Base-by-base conservation (phyloP, 1,284 basidiomycete species). In the Rhodofomes roseus region DNA sequence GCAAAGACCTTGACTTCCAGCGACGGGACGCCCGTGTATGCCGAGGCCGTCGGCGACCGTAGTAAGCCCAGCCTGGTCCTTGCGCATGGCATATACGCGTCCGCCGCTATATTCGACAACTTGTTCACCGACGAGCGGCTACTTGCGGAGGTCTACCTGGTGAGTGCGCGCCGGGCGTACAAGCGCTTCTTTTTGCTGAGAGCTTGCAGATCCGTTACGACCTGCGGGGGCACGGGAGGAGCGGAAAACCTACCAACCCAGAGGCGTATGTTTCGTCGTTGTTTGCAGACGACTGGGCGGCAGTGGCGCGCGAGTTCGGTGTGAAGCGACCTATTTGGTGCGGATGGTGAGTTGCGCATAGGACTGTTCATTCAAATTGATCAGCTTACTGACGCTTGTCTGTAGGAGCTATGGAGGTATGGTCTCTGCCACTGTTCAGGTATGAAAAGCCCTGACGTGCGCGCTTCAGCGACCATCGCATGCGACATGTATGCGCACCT, bases 41-140 rank as follows among this genome's bases (percentile, higher is more conserved):
- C 76, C 36, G 74, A 79, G 57, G 77, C 75, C 14, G 56, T 69
- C 22, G 77, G 78, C 23, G 67, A 76, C 61, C 65, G 70, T 2
- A 61, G 63, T 18, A 76, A 76, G 41, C 75, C 75, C 2, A 64
- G 69, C n/a, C 61, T 78, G 25, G 69, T 78, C 29, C 73, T 79
- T 60, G 69, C 78, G 20, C 77, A 77, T 62, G 77, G 75, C 16
- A 69, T 73, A 50, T 68, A 68, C 18, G 57, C 74, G 41, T 70
- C 67, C 29, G 61, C 67, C 18, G 62, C 66, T 6, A 70, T 71
- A 22, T 79, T 73, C 50, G 72, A 77, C 60, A 62, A 64, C 25
- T 65, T 77, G 29, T 74, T 76, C 56, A 48, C 56, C n/a, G 73
- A 77, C 56, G 56, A 62, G 8, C 60, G 58, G n/a, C 68, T 71